Base-by-base conservation (phyloP, 2,329 filamentous ascomycete genomes). In the Hypomyces perniciosus region DNA sequence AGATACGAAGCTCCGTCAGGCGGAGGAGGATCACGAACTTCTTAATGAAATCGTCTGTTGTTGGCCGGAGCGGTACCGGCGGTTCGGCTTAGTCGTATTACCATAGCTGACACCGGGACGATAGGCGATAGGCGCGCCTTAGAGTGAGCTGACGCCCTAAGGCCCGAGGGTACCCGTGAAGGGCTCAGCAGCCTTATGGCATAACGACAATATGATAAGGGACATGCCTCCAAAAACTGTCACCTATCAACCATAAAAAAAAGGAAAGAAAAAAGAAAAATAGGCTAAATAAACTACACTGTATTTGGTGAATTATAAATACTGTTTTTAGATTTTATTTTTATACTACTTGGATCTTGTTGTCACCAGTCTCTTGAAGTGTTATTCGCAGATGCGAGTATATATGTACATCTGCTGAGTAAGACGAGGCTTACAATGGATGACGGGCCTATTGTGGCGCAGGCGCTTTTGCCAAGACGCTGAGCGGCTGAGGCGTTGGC, bases 61-160 rank as follows among this genome's bases (percentile, higher is more conserved):
- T 31, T 9, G 10, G 29, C 40, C 37, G 48, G 51, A 53, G 51
- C 51, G 51, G 51, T 51, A 53, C 48, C 51, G 51, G 51, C 51
- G 43, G 39, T 20, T 37, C 29, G 50, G 50, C 50, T 52, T 52
- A 52, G 50, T 52, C 46, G 50, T 48, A 46, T 37, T 38, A 40
- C 35, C 27, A 35, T 35, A 8, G 33, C 33, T 35, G 20, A 26
- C 33, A 35, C 2, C 12, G 12, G 2, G 8, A 35, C 8, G 12
- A 35, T 35, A 35, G 8, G 33, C 33, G 8, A 12, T 35, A 8
- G 33, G 33, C 12, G 33, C 8, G 33, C 8, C 12, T 8, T 30
- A 27, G 20, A 26, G 34, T 33, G 20, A 44, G 9, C 28, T 44
- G 42, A 31, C 42, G 8, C 28, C 42, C 30, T 44, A 31, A 4